Base-by-base conservation (phyloP, 305 asterid genomes). In the Ajuga reptans region DNA sequence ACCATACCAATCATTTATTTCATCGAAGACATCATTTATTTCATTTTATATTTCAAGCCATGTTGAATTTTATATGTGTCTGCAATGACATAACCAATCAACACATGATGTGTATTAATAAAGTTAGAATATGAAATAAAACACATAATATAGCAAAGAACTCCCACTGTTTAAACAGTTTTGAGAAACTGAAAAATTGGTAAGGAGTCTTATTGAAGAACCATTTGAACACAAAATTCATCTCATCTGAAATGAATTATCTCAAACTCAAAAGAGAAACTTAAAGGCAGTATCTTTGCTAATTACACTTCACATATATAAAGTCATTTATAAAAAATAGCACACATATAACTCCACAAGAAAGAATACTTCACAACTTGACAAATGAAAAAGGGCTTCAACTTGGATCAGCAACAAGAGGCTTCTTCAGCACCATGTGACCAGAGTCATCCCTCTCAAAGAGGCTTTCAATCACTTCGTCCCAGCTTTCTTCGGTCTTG, bases 401-500 rank as follows among this genome's bases (percentile, higher is more conserved):
- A 36, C 52, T 29, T 77, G 73, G 68, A 68, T 76, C 57, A 69
- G 52, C 68, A 73, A 45, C 5, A 6, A 69, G 77, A 47, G 90
- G 78, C 55, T 77, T 78, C 75, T 81, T 84, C 61, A 85, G 82
- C 72, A 78, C 78, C 77, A 80, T 78, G 56, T 59, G 82, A 58
- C 90, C 89, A 11, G 84, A 81, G 36, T 81, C 84, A 7, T 82
- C 96, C 68, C 81, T 89, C 31, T 87, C 95, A 14, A 84, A 88
- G 34, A 83, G 81, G 58, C 82, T 84, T 60, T 86, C 87, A 16
- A 86, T 85, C 71, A 78, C 17, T 52, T 83, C 92, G 6, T 85
- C 96, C 96, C 93, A 90, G 77, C 76, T 86, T 72, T 82, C 90
- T 39, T 46, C 75, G 6, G 69, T 52, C 78, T 46, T 58, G 74